Evolutionary conservation across 2,329 filamentous ascomycete genomes (phyloP), one percentile per base, ranked within the genome.

Genomic region (Anthostomella pinea): DNA sequence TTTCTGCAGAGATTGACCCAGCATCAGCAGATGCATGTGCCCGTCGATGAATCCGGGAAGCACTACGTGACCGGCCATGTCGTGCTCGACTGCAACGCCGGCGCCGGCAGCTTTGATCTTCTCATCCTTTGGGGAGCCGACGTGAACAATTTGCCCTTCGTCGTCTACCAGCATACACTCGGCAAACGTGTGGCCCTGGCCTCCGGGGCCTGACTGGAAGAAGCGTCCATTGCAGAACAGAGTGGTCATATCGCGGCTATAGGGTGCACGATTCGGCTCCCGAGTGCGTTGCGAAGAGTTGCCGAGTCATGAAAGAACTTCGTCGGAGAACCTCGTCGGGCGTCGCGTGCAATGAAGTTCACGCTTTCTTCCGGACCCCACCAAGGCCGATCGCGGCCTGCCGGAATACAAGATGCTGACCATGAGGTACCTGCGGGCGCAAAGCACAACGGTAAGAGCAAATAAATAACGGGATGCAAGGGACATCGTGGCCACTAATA

Each of bases 151-250:
- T 9, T 47, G 48, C 7, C 59, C 57, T 10, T 27, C 48, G 28
- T 51, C 58, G 9, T 58, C 52, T 35, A 65, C 52, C 5, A 70
- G 50, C 51, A 69, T 51, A 46, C 58, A 58, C 10, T 58, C 56
- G 30, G 59, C 59, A 44, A 69, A 70, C 7, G 45, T 41, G 38
- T 53, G 48, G 25, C 48, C 26, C 24, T 49, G 41, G 18, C 54
- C 54, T 22, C 38, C 43, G 4, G 40, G 33, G 14, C 43, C 75
- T 9, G 60, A 65, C 8, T 77, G 79, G 16, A 77, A 75, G 52
- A 79, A 72, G 20, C 75, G 83, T 67, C 79, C 74, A 3, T 67
- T 71, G 30, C 63, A 67, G 8, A 79, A 83, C 20, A 84, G 78
- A 35, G 66, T 73, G 38, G 59, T 66, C 29, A 69, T 79, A 8